A percentile compares a stretch with the other conserved stretches of the same genome.
phyloP scores from a whole-genome alignment of 2,329 filamentous ascomycete genomes.

The Beauveria australis region DNA sequence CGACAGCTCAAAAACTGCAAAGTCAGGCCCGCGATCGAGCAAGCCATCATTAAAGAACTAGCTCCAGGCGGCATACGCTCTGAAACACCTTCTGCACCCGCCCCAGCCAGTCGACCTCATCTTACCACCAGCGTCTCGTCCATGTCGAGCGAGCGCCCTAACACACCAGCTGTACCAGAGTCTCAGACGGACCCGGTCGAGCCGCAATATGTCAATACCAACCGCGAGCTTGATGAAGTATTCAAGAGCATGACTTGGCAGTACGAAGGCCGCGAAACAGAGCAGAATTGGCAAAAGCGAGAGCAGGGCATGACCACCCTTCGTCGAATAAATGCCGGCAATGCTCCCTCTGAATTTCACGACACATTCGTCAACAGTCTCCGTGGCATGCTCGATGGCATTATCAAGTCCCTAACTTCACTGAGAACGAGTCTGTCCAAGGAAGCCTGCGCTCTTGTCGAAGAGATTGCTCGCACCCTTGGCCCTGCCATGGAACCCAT shows the following conservation, averaged over 20 bases:
- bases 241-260: constrained; percentile 70
- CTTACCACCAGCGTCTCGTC: constrained; percentile 40
- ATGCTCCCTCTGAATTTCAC: constrained; percentile 69
- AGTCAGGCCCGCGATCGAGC: constrained; percentile 78
- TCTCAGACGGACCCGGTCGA: constrained; percentile 62
- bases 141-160: constrained; percentile 39
- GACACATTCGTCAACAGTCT: constrained; percentile 62
- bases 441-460: constrained; percentile 73
- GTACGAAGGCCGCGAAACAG: constrained; percentile 84
- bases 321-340: constrained; percentile 72
- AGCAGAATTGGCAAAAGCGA: constrained; percentile 83
- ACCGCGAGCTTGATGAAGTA: constrained; percentile 80
- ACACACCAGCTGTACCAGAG: constrained; percentile 53
- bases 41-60: constrained; percentile 70
- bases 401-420: constrained; percentile 76
- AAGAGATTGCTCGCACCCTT: constrained; percentile 71
- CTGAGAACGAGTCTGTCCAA: constrained; percentile 84
- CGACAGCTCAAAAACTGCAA: constrained; percentile 76
- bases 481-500: constrained; percentile 77
- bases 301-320: constrained; percentile 74
- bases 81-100: constrained; percentile 33
- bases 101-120: constrained; percentile 31
- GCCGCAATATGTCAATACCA: constrained; percentile 74
- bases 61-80: constrained; percentile 41
- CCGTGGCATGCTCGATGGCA: constrained; percentile 72